Percentiles rank a stretch among this genome's conserved stretches.
Conservation (phyloP, 2,329 filamentous ascomycete species). For the Scedosporium minutisporum region DNA sequence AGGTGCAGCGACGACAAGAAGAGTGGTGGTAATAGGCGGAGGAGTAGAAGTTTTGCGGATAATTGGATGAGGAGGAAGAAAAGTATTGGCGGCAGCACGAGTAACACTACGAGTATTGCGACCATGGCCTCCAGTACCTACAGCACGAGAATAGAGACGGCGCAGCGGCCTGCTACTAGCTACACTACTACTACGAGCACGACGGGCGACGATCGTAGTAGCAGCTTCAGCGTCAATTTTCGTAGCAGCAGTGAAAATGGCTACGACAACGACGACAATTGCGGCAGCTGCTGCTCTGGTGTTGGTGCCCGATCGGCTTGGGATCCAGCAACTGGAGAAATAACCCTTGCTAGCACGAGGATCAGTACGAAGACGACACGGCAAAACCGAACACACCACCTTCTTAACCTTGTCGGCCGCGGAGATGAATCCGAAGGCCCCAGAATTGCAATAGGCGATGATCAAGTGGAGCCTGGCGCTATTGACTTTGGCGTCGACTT, state of each 20-base stretch:
- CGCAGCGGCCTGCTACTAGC: too few species aligned
- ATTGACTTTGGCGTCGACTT: background rate
- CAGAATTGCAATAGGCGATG: background rate
- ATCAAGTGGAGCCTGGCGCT: background rate
- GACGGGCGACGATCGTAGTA: too few species aligned
- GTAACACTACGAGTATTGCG: background rate
- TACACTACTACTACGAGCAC: too few species aligned
- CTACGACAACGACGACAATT: background rate
- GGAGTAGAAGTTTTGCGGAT: background rate
- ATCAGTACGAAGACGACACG: background rate
- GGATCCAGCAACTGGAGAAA: too few species aligned
- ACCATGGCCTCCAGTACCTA: too few species aligned
- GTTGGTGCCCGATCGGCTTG: background rate
- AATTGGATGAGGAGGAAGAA: background rate
- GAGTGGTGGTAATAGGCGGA: background rate
- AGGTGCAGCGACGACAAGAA: background rate
- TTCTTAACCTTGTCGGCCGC: background rate
- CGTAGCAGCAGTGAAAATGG: background rate
- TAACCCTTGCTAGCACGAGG: background rate
- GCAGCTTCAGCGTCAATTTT: too few species aligned
- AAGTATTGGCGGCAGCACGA: background rate
- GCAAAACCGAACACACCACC: background rate
- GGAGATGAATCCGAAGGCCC: background rate
- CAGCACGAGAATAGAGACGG: too few species aligned
- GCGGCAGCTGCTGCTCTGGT: background rate